Evolutionary conservation across 2,329 filamentous ascomycete species (phyloP).

Genomic region (Hysterium pulicare): DNA sequence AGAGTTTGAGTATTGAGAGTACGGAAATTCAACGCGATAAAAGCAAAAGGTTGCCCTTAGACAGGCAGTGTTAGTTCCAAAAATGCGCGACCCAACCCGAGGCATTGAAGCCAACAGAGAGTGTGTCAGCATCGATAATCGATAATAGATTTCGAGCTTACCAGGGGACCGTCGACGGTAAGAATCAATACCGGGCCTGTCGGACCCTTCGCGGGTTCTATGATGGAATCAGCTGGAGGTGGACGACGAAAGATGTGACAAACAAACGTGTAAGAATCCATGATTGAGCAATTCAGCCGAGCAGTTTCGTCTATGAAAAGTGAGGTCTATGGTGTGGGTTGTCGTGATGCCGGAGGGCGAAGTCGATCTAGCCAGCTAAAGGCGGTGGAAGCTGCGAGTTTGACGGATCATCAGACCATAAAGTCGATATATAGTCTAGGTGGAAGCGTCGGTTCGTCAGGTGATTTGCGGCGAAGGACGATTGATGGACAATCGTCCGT

Average conservation of each 20-base stretch:
- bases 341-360: too few relatives aligned
- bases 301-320: too few relatives aligned
- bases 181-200: constrained; percentile 37
- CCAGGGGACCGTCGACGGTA: constrained; percentile 66
- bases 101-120: too few relatives aligned
- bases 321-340: too few relatives aligned
- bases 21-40: neutral
- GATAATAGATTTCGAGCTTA: constrained; percentile 49
- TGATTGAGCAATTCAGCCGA: constrained; percentile 17
- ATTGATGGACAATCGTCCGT: constrained; percentile 26
- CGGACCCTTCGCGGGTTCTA: constrained; percentile 54
- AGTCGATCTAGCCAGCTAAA: constrained; percentile 8
- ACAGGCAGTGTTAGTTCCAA: too few relatives aligned
- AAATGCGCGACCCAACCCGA: too few relatives aligned
- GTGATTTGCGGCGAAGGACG: constrained; percentile 20
- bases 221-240: constrained; percentile 14
- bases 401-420: constrained; percentile 18
- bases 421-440: constrained; percentile 13
- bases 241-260: neutral
- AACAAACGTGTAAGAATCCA: constrained; percentile 40
- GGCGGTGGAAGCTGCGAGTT: constrained; percentile 9
- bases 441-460: constrained; percentile 18
- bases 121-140: too few relatives aligned
- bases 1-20: neutral
- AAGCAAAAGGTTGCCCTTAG: too few relatives aligned